Evolutionary conservation across 1,139 yeast species (phyloP).

Genomic region (Blastobotrys capitulatus): DNA sequence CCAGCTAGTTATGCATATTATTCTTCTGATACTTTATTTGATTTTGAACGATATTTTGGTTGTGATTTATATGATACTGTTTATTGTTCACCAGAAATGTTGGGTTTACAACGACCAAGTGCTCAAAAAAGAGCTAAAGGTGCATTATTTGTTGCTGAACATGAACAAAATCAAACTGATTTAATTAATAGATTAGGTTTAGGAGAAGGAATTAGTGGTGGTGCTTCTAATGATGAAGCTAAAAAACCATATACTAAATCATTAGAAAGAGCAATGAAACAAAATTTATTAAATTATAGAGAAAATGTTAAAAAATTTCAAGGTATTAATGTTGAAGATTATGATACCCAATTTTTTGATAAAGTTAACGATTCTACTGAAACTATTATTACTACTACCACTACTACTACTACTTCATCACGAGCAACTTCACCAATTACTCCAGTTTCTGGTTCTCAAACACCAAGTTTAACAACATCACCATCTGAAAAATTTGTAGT

Average conservation of each 20-base stretch:
- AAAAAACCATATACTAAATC: not conserved
- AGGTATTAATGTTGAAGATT: not conserved
- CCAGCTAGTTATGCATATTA: slow-evolving; percentile 17
- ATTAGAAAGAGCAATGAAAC: not conserved
- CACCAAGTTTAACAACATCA: no score
- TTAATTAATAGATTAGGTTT: not conserved
- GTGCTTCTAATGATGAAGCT: not conserved
- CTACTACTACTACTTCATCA: no score
- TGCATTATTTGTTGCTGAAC: not conserved
- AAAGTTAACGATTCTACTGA: not conserved
- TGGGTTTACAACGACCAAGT: slow-evolving; percentile 5
- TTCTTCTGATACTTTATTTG: slow-evolving; percentile 16
- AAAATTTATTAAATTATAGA: not conserved
- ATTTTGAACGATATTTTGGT: slow-evolving; percentile 16
- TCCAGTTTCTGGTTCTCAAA: no score
- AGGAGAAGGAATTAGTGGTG: not conserved
- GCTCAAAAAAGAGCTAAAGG: not conserved
- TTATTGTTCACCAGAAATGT: slow-evolving; percentile 10
- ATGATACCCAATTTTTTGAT: not conserved
- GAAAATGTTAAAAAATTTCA: not conserved
- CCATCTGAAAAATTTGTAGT: no score
- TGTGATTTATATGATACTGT: slow-evolving; percentile 5
- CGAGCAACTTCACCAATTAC: no score
- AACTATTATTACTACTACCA: no score
- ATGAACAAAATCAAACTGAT: not conserved